Base-by-base conservation (phyloP, 192 early-diverging fungal species). In the Linnemannia exigua region DNA sequence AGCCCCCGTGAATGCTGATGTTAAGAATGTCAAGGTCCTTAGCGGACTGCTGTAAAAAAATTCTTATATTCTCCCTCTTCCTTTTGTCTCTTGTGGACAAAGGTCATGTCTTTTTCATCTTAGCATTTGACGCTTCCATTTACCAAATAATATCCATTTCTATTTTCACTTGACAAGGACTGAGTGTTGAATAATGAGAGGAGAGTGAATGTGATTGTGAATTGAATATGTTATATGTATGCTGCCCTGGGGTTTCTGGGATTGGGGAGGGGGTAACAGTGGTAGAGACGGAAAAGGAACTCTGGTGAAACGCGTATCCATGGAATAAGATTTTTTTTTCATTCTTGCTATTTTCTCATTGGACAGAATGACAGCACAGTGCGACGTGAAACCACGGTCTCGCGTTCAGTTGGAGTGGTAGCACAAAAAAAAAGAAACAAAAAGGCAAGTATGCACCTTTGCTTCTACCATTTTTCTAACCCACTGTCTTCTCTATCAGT, bases 1-100 rank as follows among this genome's bases (percentile, higher is more conserved):
- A 50, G 50, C 50, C 25, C 61, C 61, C 15, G 46, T 33, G 3
- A 76, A 51, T 1, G 47, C 41, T 25, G 12, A 67, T 8, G 66
- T 47, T 46, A 17, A 68, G 31, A 12, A 76, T 19, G 31, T 20
- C 66, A 76, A 68, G 6, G n/a, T 76, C 47, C 44, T 76, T 5
- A 5, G 28, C 0, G 37, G 37, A 69, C 7, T 17, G 36, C 11
- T 69, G 36, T 69, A 15, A 69, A 38, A 33, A 38, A 20, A 4
- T 37, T 37, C 25, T 15, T 38, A 17, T 37, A 41, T 15, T 44
- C 6, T 48, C 31, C 14, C 15, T 63, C 28, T 31, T 31, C 41
- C 9, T 9, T 44, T 44, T 44, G 41, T 44, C 41, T 44, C 41
- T 44, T 44, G 41, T 44, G 9, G 41, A 44, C 41, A 44, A 9